phyloP scores from a whole-genome alignment of 2,329 filamentous ascomycete genomes.

The Cladophialophora chaetospira region DNA sequence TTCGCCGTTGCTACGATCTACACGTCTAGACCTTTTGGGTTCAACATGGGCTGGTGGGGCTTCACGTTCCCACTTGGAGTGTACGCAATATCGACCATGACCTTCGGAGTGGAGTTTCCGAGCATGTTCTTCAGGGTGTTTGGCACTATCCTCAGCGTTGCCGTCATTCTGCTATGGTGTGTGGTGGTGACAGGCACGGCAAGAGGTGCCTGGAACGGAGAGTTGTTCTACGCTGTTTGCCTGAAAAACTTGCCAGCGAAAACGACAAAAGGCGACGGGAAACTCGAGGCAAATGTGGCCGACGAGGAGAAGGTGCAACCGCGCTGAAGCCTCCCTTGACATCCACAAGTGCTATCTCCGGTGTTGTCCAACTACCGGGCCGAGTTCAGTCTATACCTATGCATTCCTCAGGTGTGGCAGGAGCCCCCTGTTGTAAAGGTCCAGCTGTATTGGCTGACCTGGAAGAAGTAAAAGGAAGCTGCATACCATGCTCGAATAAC shows the following conservation, averaged over 20 bases:
- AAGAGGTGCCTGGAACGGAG: slow-evolving; percentile 50
- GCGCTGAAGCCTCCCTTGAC: too few species aligned
- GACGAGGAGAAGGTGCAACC: slow-evolving; percentile 15
- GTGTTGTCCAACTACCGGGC: too few species aligned
- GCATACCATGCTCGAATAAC: too few species aligned
- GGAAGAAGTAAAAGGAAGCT: too few species aligned
- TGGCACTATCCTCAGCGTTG: slow-evolving; percentile 56
- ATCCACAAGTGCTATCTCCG: too few species aligned
- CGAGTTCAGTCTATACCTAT: too few species aligned
- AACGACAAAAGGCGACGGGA: slow-evolving; percentile 23
- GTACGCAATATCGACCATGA: slow-evolving; percentile 51
- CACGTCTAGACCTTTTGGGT: slow-evolving; percentile 49
- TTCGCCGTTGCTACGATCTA: slow-evolving; percentile 43
- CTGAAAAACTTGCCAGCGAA: slow-evolving; percentile 42
- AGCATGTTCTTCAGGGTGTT: slow-evolving; percentile 59
- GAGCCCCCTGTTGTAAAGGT: too few species aligned
- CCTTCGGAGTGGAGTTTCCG: slow-evolving; percentile 53
- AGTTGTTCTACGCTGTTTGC: slow-evolving; percentile 59
- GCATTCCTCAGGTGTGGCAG: too few species aligned
- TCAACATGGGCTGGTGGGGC: slow-evolving; percentile 66
- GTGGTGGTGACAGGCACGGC: slow-evolving; percentile 55
- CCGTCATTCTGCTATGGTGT: slow-evolving; percentile 59
- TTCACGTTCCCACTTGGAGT: slow-evolving; percentile 63
- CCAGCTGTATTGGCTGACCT: too few species aligned
- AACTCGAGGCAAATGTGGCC: not conserved